Conservation (phyloP, 805 yeast genomes). For the Hanseniaspora lachancei region DNA sequence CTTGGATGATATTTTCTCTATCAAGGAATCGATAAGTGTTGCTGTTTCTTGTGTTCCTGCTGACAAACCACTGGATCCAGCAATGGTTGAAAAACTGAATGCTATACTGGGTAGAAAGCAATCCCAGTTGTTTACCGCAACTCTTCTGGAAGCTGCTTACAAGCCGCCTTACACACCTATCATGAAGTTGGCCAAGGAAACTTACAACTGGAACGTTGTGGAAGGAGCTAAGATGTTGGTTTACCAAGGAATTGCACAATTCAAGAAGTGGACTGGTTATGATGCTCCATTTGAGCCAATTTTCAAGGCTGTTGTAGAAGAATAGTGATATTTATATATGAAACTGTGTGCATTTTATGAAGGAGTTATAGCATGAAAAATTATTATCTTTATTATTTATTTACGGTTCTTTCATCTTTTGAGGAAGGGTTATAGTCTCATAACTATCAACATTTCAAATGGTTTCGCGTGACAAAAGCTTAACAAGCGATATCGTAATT, state of each 20-base stretch:
- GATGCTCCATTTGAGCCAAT: constrained; percentile 50
- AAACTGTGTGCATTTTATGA: background rate
- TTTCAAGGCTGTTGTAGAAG: constrained; percentile 41
- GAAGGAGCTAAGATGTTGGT: constrained; percentile 88
- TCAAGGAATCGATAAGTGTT: constrained; percentile 37
- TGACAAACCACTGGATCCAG: constrained; percentile 50
- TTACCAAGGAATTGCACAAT: constrained; percentile 85
- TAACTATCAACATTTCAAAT: too few species aligned
- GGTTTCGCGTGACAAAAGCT: too few species aligned
- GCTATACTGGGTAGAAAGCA: constrained; percentile 16
- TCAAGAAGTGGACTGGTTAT: constrained; percentile 58
- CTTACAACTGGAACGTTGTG: constrained; percentile 62
- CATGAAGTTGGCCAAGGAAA: constrained; percentile 58
- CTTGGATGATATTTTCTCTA: constrained; percentile 32
- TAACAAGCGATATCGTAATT: too few species aligned
- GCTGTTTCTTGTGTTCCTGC: constrained; percentile 78
- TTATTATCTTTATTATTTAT: too few species aligned
- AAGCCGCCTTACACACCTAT: constrained; percentile 79
- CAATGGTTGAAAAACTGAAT: constrained; percentile 34
- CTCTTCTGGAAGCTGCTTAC: constrained; percentile 84
- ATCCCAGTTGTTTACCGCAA: constrained; percentile 34
- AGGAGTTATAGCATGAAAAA: background rate
- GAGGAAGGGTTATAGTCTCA: too few species aligned
- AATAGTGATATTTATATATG: background rate
- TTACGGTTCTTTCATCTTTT: too few species aligned